phyloP scores from a whole-genome alignment of 2,329 filamentous ascomycete species.

The Pestalotiopsis sp. region DNA sequence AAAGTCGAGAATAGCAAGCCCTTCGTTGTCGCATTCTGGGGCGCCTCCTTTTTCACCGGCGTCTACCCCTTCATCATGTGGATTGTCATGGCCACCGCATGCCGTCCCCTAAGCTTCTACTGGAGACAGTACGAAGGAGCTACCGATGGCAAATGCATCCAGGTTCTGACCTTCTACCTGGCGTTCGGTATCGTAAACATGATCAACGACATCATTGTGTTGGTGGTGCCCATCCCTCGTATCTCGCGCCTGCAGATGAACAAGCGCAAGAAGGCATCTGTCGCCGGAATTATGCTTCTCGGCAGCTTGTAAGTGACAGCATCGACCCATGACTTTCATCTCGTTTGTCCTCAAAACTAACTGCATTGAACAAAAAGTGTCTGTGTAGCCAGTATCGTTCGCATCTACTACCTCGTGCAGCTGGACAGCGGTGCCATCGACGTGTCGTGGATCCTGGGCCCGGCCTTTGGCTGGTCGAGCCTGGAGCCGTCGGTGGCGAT shows the following conservation, averaged over 20 bases:
- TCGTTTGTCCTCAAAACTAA: background rate
- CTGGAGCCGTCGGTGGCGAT: slow-evolving; percentile 39
- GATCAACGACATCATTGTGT: slow-evolving; percentile 33
- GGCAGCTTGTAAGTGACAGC: slow-evolving; percentile 31
- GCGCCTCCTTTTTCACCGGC: slow-evolving; percentile 25
- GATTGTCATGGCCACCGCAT: slow-evolving; percentile 23
- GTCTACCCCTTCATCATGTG: slow-evolving; percentile 30
- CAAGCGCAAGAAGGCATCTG: slow-evolving; percentile 27
- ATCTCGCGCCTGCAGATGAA: slow-evolving; percentile 33
- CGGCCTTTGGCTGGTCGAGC: slow-evolving; percentile 35
- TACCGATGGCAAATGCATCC: slow-evolving; percentile 24
- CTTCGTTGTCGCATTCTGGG: slow-evolving; percentile 24
- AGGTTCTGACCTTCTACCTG: slow-evolving; percentile 24
- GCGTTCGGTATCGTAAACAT: slow-evolving; percentile 31
- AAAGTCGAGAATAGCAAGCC: slow-evolving; percentile 13
- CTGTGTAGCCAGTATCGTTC: slow-evolving; percentile 31
- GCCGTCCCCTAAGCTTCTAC: slow-evolving; percentile 26
- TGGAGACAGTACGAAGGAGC: slow-evolving; percentile 27
- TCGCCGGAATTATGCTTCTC: slow-evolving; percentile 32
- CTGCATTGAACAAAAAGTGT: slow-evolving; percentile 20
- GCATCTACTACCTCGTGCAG: slow-evolving; percentile 29
- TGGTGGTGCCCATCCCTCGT: slow-evolving; percentile 32
- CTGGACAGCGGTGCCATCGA: slow-evolving; percentile 24
- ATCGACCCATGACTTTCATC: background rate
- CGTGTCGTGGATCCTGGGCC: slow-evolving; percentile 31